Evolutionary conservation across 1,139 yeast genomes (phyloP), one percentile per base, ranked within the genome.

Genomic region (Eremothecium coryli): DNA sequence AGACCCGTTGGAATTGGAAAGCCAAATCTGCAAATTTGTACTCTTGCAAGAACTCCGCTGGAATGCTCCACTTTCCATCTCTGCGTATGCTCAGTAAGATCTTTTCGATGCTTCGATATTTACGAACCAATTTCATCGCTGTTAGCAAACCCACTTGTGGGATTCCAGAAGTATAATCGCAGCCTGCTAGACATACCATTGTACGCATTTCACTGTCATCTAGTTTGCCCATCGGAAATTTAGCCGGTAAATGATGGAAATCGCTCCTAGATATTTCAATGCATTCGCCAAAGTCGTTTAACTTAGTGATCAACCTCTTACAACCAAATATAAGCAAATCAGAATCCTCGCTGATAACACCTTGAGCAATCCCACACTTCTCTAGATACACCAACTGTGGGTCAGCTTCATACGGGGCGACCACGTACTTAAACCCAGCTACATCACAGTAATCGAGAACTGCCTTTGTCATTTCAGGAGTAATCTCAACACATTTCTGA

Each of bases 331-430:
- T 71, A 27, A 93, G 64, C 45, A 93, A 65, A 61, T 93, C 99
- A 0, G 97, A 86, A 54, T 93, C 99, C 52, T 93, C 99, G 25
- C 95, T 80, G 8, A 93, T 66, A 6, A 93, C 82, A 0, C 93
- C 98, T 43, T 85, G 81, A 7, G 86, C 93, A 1, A 73, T 38
- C 0, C 93, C 93, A 0, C 62, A 47, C 39, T 74, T 73, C 54
- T 90, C 98, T 32, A 93, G 65, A 49, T 79, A 85, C 5, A 90
- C 97, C 80, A 93, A 73, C 56, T 93, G 98, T 0, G 98, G 82
- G 56, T 93, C 99, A 0, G 98, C 98, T 60, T 93, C 99, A 54
- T 86, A 93, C 0, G 99, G 99, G 0, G 99, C 98, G 7, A 93
- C 98, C 12, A 90, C 73, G 49, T 74, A 90, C 42, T 68, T 69